These are phyloP conservation scores for Corynespora cassiicola DNA, from an alignment of 2,329 filamentous ascomycete species.

Conservation along the genomic window DNA sequence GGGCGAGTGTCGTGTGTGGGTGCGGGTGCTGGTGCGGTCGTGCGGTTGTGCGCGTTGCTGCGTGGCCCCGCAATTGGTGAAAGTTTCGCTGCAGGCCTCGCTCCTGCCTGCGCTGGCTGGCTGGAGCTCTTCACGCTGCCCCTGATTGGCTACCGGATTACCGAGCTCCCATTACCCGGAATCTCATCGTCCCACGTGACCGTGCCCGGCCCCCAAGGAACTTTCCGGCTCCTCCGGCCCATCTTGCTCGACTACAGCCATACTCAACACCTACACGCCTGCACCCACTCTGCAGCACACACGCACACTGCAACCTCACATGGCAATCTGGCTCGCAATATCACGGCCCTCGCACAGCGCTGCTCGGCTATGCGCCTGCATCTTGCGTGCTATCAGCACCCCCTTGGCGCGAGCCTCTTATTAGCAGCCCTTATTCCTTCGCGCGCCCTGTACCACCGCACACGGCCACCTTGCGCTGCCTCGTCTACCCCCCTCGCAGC, in stretches of 20 bases:
- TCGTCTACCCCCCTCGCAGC: slow-evolving; percentile 29
- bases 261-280: neutral
- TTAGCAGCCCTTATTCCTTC: slow-evolving; percentile 23
- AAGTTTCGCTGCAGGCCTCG: slow-evolving; percentile 21
- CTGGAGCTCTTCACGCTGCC: too few species aligned
- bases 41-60: slow-evolving; percentile 24
- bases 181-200: too few species aligned
- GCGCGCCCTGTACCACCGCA: slow-evolving; percentile 32
- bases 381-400: slow-evolving; percentile 19
- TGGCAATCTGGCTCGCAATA: too few species aligned
- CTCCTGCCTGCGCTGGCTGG: slow-evolving; percentile 20
- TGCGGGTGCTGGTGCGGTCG: slow-evolving; percentile 11
- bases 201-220: too few species aligned
- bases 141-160: too few species aligned
- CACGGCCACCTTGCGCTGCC: slow-evolving; percentile 22
- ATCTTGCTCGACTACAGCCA: neutral
- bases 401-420: slow-evolving; percentile 27
- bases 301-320: too few species aligned
- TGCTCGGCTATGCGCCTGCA: slow-evolving; percentile 30
- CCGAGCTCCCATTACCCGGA: too few species aligned
- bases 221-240: neutral
- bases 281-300: neutral
- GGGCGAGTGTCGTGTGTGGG: slow-evolving; percentile 21
- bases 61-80: slow-evolving; percentile 36
- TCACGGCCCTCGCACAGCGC: neutral